Base-by-base conservation (phyloP, 495 filamentous ascomycete genomes). In the Geopyxis carbonaria region DNA sequence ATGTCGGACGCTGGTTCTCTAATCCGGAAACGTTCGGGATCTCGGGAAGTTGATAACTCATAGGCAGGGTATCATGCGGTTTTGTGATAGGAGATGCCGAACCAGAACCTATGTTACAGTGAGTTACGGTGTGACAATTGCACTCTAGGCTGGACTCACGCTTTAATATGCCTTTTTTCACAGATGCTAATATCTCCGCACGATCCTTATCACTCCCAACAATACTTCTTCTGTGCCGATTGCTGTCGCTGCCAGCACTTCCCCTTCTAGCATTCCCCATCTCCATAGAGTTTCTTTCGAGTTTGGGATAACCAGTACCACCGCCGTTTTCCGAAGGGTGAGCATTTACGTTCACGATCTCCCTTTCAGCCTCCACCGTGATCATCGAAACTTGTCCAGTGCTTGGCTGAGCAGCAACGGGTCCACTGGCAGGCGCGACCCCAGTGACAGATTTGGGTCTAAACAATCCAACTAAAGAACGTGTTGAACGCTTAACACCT, bases 121-220 rank as follows among this genome's bases (percentile, higher is more conserved):
- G 65, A 38, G 34, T 43, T 28, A 31, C 4, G 37, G 20, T 27
- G 19, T 42, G n/a, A 32, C 19, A 33, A 7, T 9, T 4, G 1
- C 8, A 31, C 0, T 36, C 10, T n/a, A 11, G 43, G 1, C 25
- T 16, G n/a, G 8, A 67, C 80, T 45, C 68, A 89, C 86, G 79
- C 58, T 99, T 99, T 30, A 99, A 58, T 31, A 99, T 99, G 13
- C 89, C 87, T 58, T 87, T 93, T 46, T 78, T 80, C 11, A 95
- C 76, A 7, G 83, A 78, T 13, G 84, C 81, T 28, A 94, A 68
- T 13, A 93, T 78, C 52, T 93, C 86, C 1, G 84, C 83, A 35
- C 89, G 75, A 53, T 97, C 89, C 53, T 66, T 75, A 38, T 95
- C 89, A 22, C 83, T 80, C 23, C 85, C 87, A 34, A 93, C 67